Evolutionary conservation across 257 asterid species (phyloP).

Genomic region (Salvia hispanica): DNA sequence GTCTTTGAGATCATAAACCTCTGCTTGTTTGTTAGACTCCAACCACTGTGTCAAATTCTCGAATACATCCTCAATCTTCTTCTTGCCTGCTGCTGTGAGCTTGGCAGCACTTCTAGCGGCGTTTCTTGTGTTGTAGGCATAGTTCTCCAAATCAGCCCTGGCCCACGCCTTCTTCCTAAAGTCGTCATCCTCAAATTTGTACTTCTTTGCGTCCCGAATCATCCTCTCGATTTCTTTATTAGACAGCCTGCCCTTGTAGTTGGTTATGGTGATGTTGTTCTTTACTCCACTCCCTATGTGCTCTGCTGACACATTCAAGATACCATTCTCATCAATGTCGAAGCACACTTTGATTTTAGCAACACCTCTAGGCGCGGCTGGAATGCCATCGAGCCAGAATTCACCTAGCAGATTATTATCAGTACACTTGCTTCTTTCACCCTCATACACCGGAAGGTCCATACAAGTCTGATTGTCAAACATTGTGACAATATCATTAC

Average conservation of each 20-base stretch:
- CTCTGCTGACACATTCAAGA: neutral
- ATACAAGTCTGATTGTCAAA: too few relatives aligned
- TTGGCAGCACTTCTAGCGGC: neutral
- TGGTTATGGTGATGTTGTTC: neutral
- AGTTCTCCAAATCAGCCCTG: neutral
- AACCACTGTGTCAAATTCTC: neutral
- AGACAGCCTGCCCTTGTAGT: neutral
- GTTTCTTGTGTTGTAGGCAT: neutral
- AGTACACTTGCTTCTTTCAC: too few relatives aligned
- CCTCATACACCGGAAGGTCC: too few relatives aligned
- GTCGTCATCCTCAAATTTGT: neutral
- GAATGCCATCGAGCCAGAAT: too few relatives aligned
- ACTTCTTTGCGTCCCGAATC: neutral
- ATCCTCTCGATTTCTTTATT: neutral
- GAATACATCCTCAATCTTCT: neutral
- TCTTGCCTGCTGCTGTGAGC: neutral
- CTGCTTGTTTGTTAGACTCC: neutral
- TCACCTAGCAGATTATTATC: too few relatives aligned
- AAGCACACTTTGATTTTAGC: too few relatives aligned
- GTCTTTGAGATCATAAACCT: neutral
- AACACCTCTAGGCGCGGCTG: too few relatives aligned
- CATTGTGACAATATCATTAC: too few relatives aligned
- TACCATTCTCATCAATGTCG: too few relatives aligned
- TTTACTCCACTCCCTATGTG: neutral
- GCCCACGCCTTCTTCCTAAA: neutral